These are phyloP conservation scores for Alloteropsis semialata DNA, from an alignment of 176 grass and related monocot genomes.

Conservation along the genomic window DNA sequence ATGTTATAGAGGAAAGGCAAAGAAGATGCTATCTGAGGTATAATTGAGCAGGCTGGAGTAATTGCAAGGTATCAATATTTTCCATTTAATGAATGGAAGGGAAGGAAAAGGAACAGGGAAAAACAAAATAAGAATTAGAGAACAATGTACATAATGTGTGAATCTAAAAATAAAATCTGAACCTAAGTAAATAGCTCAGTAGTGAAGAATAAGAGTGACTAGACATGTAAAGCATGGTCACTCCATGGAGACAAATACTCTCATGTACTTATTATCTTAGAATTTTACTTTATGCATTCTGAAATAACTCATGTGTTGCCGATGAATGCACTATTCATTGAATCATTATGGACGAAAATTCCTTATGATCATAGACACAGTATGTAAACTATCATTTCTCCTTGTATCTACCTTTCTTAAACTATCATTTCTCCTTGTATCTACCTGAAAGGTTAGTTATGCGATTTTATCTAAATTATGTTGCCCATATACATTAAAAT, in stretches of 20 bases:
- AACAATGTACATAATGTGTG: conserved; percentile 20
- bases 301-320: not conserved
- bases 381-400: not conserved
- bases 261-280: not conserved
- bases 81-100: conserved; percentile 29
- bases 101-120: not conserved
- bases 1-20: conserved; percentile 22
- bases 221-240: not conserved
- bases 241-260: not conserved
- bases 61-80: conserved; percentile 30
- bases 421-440: not conserved
- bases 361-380: not conserved
- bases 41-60: conserved; percentile 29
- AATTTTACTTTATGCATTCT: not conserved
- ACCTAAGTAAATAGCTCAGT: not conserved
- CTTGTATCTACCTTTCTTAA: not conserved
- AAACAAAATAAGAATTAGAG: conserved; percentile 37
- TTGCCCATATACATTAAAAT: not conserved
- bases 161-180: conserved; percentile 24
- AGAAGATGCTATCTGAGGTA: conserved; percentile 39
- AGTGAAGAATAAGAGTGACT: not conserved
- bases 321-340: not conserved
- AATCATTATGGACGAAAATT: not conserved
- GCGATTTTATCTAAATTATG: not conserved
- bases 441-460: not conserved